Base-by-base conservation (phyloP, 768 basidiomycete genomes). In the Russula sp. region DNA sequence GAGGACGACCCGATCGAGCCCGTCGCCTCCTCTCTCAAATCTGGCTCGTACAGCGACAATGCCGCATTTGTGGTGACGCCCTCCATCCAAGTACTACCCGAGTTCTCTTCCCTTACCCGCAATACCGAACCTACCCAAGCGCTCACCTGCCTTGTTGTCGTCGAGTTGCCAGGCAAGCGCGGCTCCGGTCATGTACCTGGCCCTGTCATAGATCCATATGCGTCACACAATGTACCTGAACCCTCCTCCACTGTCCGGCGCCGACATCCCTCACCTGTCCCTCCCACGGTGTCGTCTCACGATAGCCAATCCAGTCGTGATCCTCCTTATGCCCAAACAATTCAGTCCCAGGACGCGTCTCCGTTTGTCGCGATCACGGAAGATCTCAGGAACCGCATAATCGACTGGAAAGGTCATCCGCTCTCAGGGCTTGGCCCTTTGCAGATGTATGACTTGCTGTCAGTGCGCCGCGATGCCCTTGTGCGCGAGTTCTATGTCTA, bases 401-500 rank as follows among this genome's bases (percentile, higher is more conserved):
- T 90, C 61, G 94, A 97, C 76, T 98, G 95, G 92, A 96, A 96
- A 73, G 93, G 92, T 0, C 94, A 94, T 71, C 90, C 92, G 3
- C 80, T 92, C n/a, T 84, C 90, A 3, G 90, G 90, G 57, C 85
- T 98, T 28, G 97, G 96, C 8, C 82, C 86, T 1, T 79, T 97
- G 51, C 90, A 90, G 69, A 92, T 97, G 84, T 97, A 92, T 74
- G 96, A 97, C 76, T 80, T 94, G 52, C 78, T 98, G 30, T 87
- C 86, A 55, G 94, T 98, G 49, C 85, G 94, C 57, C 86, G 95
- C 55, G 96, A 96, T 69, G 78, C 87, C 11, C 88, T 93, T 65
- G 88, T 95, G 22, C 86, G 94, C 60, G 95, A 97, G 74, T 98
- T 98, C 76, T 91, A 88, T 72, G 93, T 97, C 65, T 98, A 98